phyloP scores from a whole-genome alignment of 176 grass and related monocot genomes.

The Thinopyrum elongatum region DNA sequence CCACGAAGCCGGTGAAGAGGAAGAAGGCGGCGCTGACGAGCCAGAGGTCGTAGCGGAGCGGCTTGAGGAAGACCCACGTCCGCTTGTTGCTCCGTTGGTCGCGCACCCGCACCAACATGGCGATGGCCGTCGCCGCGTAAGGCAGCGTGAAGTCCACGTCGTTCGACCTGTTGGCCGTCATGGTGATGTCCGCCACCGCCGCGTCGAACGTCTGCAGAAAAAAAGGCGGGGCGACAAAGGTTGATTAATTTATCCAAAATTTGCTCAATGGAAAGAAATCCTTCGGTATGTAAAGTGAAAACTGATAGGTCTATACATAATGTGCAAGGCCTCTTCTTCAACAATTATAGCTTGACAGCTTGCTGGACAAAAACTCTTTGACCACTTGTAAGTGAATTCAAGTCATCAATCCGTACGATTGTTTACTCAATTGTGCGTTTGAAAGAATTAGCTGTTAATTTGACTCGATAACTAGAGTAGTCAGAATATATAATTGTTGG shows the following conservation, averaged over 20 bases:
- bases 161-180: constrained; percentile 47
- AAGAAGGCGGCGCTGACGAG: constrained; percentile 48
- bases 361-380: too few relatives aligned
- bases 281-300: too few relatives aligned
- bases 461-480: too few relatives aligned
- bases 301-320: too few relatives aligned
- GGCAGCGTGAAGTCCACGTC: constrained; percentile 74
- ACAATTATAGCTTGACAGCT: too few relatives aligned
- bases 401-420: too few relatives aligned
- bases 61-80: constrained; percentile 72
- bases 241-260: not conserved
- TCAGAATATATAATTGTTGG: too few relatives aligned
- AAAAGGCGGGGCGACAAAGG: not conserved
- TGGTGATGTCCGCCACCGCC: constrained; percentile 69
- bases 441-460: too few relatives aligned
- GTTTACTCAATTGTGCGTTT: too few relatives aligned
- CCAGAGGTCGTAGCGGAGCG: constrained; percentile 60
- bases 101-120: constrained; percentile 56
- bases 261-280: not conserved
- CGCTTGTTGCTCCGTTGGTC: constrained; percentile 33
- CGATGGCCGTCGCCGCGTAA: constrained; percentile 43
- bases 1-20: constrained; percentile 64
- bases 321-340: too few relatives aligned
- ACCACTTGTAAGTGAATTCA: too few relatives aligned
- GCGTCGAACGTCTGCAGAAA: constrained; percentile 54